A percentile compares a stretch with the other conserved stretches of the same genome.
Conservation (phyloP, 2,329 filamentous ascomycete genomes). For the Apiospora malaysiana region DNA sequence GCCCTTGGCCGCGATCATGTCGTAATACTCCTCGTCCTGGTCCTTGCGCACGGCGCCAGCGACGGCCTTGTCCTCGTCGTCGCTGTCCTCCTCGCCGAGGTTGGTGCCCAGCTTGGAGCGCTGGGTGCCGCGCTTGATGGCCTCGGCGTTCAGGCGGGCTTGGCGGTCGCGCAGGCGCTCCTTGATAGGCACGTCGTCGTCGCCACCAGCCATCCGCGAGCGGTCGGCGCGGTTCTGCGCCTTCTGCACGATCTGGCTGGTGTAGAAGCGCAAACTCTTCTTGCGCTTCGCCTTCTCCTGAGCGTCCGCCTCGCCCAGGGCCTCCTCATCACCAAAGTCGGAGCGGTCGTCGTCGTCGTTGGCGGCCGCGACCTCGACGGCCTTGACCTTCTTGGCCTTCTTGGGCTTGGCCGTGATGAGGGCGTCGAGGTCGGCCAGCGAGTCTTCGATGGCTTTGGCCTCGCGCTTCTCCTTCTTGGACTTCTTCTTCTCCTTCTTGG, state of each 20-base stretch:
- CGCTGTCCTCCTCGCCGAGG: conserved; percentile 70
- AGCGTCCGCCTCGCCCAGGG: conserved; percentile 76
- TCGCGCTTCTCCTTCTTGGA: conserved; percentile 44
- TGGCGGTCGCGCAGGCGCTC: conserved; percentile 88
- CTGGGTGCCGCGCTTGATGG: conserved; percentile 79
- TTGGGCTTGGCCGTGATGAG: conserved; percentile 55
- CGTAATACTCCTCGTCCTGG: conserved; percentile 82
- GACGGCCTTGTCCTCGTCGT: conserved; percentile 66
- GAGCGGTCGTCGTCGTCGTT: conserved; percentile 66
- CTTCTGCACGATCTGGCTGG: conserved; percentile 95
- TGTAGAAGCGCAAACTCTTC: conserved; percentile 96
- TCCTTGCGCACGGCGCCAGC: conserved; percentile 57
- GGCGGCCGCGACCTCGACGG: conserved; percentile 40
- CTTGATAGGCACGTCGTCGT: conserved; percentile 83
- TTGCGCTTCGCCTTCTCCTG: conserved; percentile 89
- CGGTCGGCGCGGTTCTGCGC: conserved; percentile 81
- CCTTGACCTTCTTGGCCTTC: conserved; percentile 54
- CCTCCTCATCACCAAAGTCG: conserved; percentile 91
- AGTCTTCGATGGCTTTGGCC: conserved; percentile 71
- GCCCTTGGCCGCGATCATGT: conserved; percentile 77
- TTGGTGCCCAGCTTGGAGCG: conserved; percentile 67
- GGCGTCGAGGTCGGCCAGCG: conserved; percentile 71
- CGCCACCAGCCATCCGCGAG: conserved; percentile 76
- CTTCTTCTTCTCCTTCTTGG: conserved; percentile 42
- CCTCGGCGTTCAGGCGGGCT: conserved; percentile 85